Evolutionary conservation across 371 early-diverging fungal genomes (phyloP).

Genomic region (Mucor indicus): DNA sequence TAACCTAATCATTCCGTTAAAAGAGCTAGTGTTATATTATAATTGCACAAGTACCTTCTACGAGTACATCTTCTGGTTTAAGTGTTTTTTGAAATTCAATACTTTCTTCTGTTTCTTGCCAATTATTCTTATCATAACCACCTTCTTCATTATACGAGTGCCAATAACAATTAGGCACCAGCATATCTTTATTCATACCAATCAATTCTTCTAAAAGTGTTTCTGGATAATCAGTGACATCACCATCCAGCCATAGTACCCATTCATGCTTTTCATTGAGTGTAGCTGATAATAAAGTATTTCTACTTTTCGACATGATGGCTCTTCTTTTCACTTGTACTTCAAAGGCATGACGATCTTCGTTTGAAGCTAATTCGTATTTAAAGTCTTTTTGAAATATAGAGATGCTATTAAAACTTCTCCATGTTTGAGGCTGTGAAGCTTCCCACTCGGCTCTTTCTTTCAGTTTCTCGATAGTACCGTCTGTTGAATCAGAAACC

Average conservation of each 20-base stretch:
- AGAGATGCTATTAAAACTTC: constrained; percentile 48
- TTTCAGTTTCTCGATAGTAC: constrained; percentile 39
- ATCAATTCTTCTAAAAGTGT: constrained; percentile 55
- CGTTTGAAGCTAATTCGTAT: constrained; percentile 43
- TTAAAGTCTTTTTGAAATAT: constrained; percentile 60
- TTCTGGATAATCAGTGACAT: constrained; percentile 58
- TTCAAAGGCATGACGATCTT: constrained; percentile 57
- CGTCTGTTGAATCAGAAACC: constrained; percentile 50
- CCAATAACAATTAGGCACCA: constrained; percentile 59
- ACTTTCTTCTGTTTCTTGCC: constrained; percentile 63
- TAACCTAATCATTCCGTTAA: constrained; percentile 25
- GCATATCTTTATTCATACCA: constrained; percentile 50
- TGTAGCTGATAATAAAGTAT: constrained; percentile 54
- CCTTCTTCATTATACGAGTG: constrained; percentile 39
- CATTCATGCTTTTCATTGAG: constrained; percentile 56
- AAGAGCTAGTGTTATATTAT: not conserved
- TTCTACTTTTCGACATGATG: constrained; percentile 65
- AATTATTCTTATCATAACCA: constrained; percentile 69
- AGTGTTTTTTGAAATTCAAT: constrained; percentile 51
- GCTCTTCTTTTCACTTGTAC: constrained; percentile 56
- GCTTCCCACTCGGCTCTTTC: constrained; percentile 18
- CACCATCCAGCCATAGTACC: constrained; percentile 75
- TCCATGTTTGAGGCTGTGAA: constrained; percentile 19
- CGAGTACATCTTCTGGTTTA: constrained; percentile 35
- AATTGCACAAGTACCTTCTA: constrained; percentile 31